phyloP scores from a whole-genome alignment of 169 alveolate species.

The Besnoitia besnoiti region DNA sequence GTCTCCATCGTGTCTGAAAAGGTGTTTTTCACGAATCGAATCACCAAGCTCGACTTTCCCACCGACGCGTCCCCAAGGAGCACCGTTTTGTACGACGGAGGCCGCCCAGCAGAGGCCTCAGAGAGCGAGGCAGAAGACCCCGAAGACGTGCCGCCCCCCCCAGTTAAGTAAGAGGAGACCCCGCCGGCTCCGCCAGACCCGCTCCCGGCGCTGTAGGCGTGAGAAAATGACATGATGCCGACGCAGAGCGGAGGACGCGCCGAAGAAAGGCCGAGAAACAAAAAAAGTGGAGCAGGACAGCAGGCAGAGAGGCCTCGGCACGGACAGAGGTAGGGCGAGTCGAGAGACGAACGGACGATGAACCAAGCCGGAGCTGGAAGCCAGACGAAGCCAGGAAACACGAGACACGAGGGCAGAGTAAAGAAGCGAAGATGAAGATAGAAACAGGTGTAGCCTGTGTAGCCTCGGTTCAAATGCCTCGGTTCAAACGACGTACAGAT shows the following conservation, averaged over 20 bases:
- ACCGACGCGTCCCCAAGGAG: slow-evolving; percentile 67
- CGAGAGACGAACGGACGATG: not conserved
- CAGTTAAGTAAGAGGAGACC: not conserved
- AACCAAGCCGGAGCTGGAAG: too few relatives aligned
- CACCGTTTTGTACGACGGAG: slow-evolving; percentile 19
- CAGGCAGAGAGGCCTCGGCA: not conserved
- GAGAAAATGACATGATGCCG: not conserved
- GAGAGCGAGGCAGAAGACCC: not conserved
- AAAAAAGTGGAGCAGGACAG: not conserved
- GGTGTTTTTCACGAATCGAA: slow-evolving; percentile 57
- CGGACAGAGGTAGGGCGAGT: not conserved
- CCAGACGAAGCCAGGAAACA: not conserved
- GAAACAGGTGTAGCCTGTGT: not conserved
- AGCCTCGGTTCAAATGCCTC: too few relatives aligned
- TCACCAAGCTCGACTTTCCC: slow-evolving; percentile 58
- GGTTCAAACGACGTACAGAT: too few relatives aligned
- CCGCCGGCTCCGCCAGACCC: not conserved
- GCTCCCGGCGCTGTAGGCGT: not conserved
- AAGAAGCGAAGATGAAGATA: not conserved
- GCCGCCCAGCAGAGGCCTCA: not conserved
- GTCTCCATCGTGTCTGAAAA: slow-evolving; percentile 56
- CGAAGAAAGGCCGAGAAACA: not conserved
- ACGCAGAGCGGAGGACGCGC: not conserved
- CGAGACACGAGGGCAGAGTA: not conserved
- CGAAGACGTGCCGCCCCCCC: not conserved